Percentiles rank a stretch among this genome's conserved stretches.
These are phyloP conservation scores for Mariannaea sp. DNA, from an alignment of 2,329 filamentous ascomycete species.

Conservation along the genomic window DNA sequence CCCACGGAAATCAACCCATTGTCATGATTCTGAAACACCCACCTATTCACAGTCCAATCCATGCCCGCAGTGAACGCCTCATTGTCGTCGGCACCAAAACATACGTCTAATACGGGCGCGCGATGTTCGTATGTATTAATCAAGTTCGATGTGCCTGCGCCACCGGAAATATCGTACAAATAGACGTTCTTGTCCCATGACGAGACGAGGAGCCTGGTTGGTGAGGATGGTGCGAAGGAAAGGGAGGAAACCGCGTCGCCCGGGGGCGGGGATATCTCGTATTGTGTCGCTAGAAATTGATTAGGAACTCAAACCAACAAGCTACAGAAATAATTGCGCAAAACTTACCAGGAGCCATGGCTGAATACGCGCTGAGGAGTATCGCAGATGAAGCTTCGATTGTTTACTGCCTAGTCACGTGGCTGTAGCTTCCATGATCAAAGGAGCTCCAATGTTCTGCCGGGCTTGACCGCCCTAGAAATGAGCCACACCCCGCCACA, in stretches of 20 bases:
- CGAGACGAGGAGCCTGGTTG: slow-evolving; percentile 79
- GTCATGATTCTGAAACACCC: slow-evolving; percentile 15
- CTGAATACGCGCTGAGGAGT: slow-evolving; percentile 26
- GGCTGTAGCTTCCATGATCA: slow-evolving; percentile 33
- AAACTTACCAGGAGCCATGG: slow-evolving; percentile 50
- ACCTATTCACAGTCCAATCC: slow-evolving; percentile 85
- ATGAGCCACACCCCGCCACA: slow-evolving; percentile 46
- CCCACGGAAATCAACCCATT: slow-evolving; percentile 3
- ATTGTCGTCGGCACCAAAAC: slow-evolving; percentile 81
- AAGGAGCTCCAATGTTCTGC: slow-evolving; percentile 38
- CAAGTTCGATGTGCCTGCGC: slow-evolving; percentile 59
- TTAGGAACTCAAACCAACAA: slow-evolving; percentile 23
- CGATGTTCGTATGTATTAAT: slow-evolving; percentile 77
- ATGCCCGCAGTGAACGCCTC: slow-evolving; percentile 86
- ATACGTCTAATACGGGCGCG: slow-evolving; percentile 87
- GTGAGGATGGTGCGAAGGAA: slow-evolving; percentile 79
- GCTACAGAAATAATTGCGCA: not conserved
- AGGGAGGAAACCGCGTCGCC: slow-evolving; percentile 86
- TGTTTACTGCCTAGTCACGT: slow-evolving; percentile 49
- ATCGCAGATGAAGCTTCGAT: slow-evolving; percentile 32
- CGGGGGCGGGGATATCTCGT: slow-evolving; percentile 81
- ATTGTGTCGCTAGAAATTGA: slow-evolving; percentile 65
- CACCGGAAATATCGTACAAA: slow-evolving; percentile 75
- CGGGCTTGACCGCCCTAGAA: slow-evolving; percentile 37
- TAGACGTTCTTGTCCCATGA: slow-evolving; percentile 96